A percentile compares a stretch with the other conserved stretches of the same genome.
Conservation (phyloP, 768 basidiomycete species). For the Myochromella boudieri region DNA sequence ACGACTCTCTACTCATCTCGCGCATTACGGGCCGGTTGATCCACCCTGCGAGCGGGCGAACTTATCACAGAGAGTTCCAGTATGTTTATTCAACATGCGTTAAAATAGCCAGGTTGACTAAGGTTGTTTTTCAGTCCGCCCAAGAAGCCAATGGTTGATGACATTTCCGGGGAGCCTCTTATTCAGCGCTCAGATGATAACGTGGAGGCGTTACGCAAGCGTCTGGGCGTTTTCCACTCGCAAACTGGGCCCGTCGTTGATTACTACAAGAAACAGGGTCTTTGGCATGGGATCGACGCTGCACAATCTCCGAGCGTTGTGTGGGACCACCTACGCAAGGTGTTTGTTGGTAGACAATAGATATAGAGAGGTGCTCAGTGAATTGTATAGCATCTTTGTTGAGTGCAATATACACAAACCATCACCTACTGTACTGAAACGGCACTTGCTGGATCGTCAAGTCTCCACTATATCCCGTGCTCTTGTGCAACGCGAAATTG, state of each 20-base stretch:
- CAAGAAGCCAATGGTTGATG: constrained; percentile 93
- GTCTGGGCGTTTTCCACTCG: constrained; percentile 83
- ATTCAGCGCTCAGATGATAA: constrained; percentile 99
- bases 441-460: too few species aligned
- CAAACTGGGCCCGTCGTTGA: constrained; percentile 96
- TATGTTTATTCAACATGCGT: constrained; percentile 40
- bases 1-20: constrained; percentile 93
- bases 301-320: constrained; percentile 91
- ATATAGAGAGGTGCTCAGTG: constrained; percentile 17
- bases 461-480: too few species aligned
- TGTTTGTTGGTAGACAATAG: constrained; percentile 57
- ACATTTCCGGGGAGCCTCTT: constrained; percentile 92
- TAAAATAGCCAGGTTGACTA: constrained; percentile 6
- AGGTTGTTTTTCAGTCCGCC: constrained; percentile 68
- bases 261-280: constrained; percentile 89
- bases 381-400: too few species aligned
- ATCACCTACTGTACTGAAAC: too few species aligned
- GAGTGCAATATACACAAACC: too few species aligned
- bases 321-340: constrained; percentile 77
- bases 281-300: constrained; percentile 92
- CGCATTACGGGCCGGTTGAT: constrained; percentile 96
- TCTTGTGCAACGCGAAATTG: too few species aligned
- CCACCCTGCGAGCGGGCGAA: constrained; percentile 85
- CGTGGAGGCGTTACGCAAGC: constrained; percentile 89
- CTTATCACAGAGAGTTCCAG: constrained; percentile 96